phyloP scores from a whole-genome alignment of 352 stramenopile genomes.

The Phytophthora pinifolia region DNA sequence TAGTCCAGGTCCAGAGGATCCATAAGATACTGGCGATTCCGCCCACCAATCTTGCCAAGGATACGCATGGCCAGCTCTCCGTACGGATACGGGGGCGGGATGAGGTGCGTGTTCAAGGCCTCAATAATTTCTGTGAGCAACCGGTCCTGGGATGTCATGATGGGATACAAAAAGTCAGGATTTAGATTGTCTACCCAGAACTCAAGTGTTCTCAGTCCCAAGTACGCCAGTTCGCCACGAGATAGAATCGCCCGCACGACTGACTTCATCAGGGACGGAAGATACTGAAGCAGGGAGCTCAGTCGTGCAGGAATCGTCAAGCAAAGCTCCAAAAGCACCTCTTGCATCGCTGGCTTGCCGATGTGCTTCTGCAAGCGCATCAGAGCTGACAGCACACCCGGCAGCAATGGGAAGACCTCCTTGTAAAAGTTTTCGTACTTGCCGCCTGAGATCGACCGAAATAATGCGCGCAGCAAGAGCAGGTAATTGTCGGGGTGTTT shows the following conservation, averaged over 20 bases:
- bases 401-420: constrained; percentile 94
- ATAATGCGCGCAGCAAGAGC: constrained; percentile 93
- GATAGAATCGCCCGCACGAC: constrained; percentile 95
- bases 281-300: constrained; percentile 96
- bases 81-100: constrained; percentile 97
- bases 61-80: constrained; percentile 95
- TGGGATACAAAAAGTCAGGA: constrained; percentile 95
- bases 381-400: constrained; percentile 92
- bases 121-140: constrained; percentile 95
- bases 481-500: constrained; percentile 95
- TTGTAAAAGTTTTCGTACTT: constrained; percentile 99
- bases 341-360: constrained; percentile 80
- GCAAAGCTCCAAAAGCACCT: constrained; percentile 95
- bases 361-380: constrained; percentile 93
- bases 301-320: constrained; percentile 96
- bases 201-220: constrained; percentile 95
- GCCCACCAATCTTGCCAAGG: constrained; percentile 96
- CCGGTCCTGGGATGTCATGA: constrained; percentile 90
- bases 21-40: constrained; percentile 90
- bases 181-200: constrained; percentile 99
- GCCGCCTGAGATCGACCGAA: constrained; percentile 95
- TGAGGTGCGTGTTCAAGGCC: constrained; percentile 94
- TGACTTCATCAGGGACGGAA: constrained; percentile 95
- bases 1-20: constrained; percentile 73
- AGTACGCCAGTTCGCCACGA: constrained; percentile 94